phyloP scores from a whole-genome alignment of 2,329 filamentous ascomycete species.

The Clarireedia sp. region DNA sequence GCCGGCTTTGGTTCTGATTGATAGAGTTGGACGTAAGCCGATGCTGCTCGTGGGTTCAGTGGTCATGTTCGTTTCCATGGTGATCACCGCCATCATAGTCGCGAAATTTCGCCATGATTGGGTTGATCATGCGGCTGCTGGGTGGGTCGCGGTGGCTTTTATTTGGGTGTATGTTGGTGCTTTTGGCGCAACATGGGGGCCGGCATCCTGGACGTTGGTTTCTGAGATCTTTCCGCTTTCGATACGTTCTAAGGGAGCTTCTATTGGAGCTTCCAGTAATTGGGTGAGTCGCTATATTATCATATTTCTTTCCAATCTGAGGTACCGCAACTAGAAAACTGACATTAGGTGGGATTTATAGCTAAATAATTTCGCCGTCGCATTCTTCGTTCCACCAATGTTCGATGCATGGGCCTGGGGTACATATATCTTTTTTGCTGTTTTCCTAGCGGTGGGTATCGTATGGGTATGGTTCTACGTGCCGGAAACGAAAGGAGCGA shows the following conservation, averaged over 20 bases:
- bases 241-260: conserved; percentile 33
- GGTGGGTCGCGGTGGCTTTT: conserved; percentile 33
- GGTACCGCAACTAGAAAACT: too few species aligned
- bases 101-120: conserved; percentile 33
- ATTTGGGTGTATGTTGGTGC: conserved; percentile 28
- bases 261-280: conserved; percentile 36
- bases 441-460: too few species aligned
- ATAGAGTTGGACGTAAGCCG: conserved; percentile 52
- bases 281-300: conserved; percentile 35
- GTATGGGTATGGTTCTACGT: conserved; percentile 41
- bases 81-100: neutral
- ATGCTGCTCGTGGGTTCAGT: conserved; percentile 54
- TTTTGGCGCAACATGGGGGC: conserved; percentile 29
- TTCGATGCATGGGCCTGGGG: too few species aligned
- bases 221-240: conserved; percentile 33
- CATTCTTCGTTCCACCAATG: too few species aligned
- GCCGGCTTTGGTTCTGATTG: conserved; percentile 56
- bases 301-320: too few species aligned
- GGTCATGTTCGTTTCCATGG: conserved; percentile 40
- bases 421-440: too few species aligned
- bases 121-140: conserved; percentile 31
- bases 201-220: conserved; percentile 29
- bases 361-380: too few species aligned
- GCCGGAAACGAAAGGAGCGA: conserved; percentile 46
- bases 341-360: too few species aligned